Evolutionary conservation across 139 green algal genomes (phyloP).

Genomic region (Chlorella sp.): DNA sequence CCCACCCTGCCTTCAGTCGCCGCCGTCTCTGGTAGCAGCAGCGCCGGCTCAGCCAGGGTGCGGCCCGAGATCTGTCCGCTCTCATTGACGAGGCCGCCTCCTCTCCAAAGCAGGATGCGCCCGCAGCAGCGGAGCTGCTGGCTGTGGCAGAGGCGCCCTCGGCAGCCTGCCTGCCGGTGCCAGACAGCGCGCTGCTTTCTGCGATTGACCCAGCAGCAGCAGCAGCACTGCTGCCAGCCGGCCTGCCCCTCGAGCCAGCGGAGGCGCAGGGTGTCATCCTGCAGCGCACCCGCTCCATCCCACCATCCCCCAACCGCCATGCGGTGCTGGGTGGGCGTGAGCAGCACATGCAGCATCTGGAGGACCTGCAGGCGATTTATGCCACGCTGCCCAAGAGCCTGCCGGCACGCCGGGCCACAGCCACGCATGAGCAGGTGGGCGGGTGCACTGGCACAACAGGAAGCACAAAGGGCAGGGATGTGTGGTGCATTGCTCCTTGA

Average conservation of each 20-base stretch:
- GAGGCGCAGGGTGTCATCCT: background rate
- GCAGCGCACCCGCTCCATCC: background rate
- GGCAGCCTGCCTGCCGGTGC: background rate
- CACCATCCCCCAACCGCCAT: background rate
- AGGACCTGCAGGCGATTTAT: background rate
- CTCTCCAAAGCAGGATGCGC: background rate
- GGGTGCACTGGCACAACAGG: no score
- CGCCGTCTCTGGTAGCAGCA: background rate
- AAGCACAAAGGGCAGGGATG: no score
- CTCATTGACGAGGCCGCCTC: background rate
- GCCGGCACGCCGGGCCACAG: background rate
- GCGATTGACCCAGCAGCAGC: no score
- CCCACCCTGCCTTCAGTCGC: background rate
- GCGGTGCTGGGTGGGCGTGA: background rate
- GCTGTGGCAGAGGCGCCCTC: background rate
- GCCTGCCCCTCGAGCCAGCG: background rate
- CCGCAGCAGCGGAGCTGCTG: background rate
- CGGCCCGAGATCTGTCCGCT: background rate
- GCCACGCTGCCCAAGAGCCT: background rate
- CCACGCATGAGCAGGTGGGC: background rate
- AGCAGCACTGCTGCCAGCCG: background rate
- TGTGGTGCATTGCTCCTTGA: no score
- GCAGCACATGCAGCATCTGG: background rate
- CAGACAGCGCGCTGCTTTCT: no score
- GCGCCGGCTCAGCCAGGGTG: background rate